Base-by-base conservation (phyloP, 1,284 basidiomycete species). In the Rugosomyces carneus region DNA sequence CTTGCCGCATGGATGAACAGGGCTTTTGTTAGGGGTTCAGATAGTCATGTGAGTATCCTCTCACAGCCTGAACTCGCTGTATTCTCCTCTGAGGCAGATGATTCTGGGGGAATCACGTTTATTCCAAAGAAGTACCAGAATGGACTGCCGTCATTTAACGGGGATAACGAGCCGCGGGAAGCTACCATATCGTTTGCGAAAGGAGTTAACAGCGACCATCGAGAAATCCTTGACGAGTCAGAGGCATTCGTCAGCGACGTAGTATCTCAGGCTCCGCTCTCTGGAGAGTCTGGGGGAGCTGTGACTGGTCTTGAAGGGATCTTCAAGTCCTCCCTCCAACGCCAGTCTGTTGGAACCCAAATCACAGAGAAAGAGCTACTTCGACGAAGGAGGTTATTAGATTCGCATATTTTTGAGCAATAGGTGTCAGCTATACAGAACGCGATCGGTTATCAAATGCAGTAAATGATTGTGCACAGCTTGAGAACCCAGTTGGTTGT, bases 1-100 rank as follows among this genome's bases (percentile, higher is more conserved):
- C 75, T 96, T 55, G 93, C 86, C n/a, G 87, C 89, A 53, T 97
- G 93, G 93, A 94, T 96, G 50, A 78, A 81, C 58, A 80, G 84
- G 51, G 78, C 82, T 20, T 97, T 98, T 44, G 40, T 44, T 18
- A 50, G 39, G 37, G 44, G 51, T 20, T 41, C 45, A 36, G 40
- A 37, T 20, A 38, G 27, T 13, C 45, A 35, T 20, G 32, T n/a
- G 32, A 29, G 44, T 8, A 24, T 10, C 11, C 16, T 37, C 15
- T 18, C 42, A 9, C 29, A 10, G 20, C 37, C 39, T 9, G 34
- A 27, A n/a, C 43, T 16, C 3, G 43, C 38, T 5, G 15, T 42
- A n/a, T 34, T 44, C 1, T 49, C 59, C 9, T 73, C 72, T 1
- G 77, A 75, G 60, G 76, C 77, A 29, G 84, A 86, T 48, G 81